A percentile compares a stretch with the other conserved stretches of the same genome.
Conservation (phyloP, 805 yeast species). For the Metschnikowia drakensbergensis region DNA sequence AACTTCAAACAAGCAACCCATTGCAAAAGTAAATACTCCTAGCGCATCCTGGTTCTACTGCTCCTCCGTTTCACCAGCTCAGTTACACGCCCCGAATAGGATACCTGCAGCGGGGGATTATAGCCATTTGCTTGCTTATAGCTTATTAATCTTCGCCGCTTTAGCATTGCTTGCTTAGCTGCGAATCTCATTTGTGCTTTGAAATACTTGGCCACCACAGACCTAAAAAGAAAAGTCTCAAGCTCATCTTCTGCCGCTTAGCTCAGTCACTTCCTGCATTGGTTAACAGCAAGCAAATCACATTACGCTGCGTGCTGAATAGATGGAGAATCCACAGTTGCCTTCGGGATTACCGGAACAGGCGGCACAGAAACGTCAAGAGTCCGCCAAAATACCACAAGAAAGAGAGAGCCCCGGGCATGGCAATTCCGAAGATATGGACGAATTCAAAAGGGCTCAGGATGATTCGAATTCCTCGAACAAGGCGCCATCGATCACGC, state of each 20-base stretch:
- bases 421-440: background rate
- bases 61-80: too few relatives aligned
- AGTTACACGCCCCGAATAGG: background rate
- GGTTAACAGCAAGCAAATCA: background rate
- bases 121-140: background rate
- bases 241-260: too few relatives aligned
- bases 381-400: background rate
- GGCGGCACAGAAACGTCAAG: background rate
- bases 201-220: background rate
- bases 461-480: background rate
- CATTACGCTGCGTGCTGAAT: background rate
- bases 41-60: background rate
- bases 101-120: background rate
- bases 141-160: background rate
- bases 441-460: background rate
- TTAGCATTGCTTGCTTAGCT: conserved; percentile 1
- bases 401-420: background rate
- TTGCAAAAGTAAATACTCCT: background rate
- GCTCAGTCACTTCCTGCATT: too few relatives aligned
- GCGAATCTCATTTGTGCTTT: conserved; percentile 3
- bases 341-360: conserved; percentile 1
- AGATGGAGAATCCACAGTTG: background rate
- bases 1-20: background rate
- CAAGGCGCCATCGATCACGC: background rate
- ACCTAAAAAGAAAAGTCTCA: background rate